Base-by-base conservation (phyloP, 805 yeast genomes). In the Yarrowia divulgata region DNA sequence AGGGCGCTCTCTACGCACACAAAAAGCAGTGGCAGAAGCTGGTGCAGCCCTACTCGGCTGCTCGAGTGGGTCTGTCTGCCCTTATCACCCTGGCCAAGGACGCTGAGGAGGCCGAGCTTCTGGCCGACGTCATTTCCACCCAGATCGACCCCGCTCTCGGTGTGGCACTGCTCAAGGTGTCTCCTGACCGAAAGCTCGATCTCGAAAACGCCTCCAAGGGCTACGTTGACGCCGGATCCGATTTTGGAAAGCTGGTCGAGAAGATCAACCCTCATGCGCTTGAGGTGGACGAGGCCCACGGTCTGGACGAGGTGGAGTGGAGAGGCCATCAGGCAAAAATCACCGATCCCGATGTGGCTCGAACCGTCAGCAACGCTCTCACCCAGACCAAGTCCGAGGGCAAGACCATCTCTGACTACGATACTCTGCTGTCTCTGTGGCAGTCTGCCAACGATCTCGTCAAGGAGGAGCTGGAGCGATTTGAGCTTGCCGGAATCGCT, bases 341-440 rank as follows among this genome's bases (percentile, higher is more conserved):
- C 32, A 80, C 83, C 71, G 91, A 91, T 72, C 89, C 91, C 66
- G 92, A 91, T 71, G 82, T 92, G 55, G 90, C 96, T 0, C 84
- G 74, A 37, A 73, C 76, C 9, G 72, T 80, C 23, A 57, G 73
- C 16, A 68, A 71, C 8, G 81, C 81, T 1, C 73, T 73, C 50
- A 69, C 69, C 3, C 67, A 69, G 34, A 78, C 77, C 48, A 67
- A 63, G 16, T 62, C 69, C 3, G 18, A 68, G 1, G 74, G 78
- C 18, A 72, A 73, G 3, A 82, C 82, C 54, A 77, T 85, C 12
- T 73, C 82, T 29, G 81, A 84, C 14, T 90, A 83, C 75, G 95
- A 91, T 74, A 73, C 74, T 0, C 82, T 87, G 42, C 81, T 89
- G 23, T 76, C 84, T 9, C 85, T 85, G 42, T 91, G 96, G 93